Evolutionary conservation across 192 early-diverging fungal genomes (phyloP).

Genomic region (Coemansia sp.): DNA sequence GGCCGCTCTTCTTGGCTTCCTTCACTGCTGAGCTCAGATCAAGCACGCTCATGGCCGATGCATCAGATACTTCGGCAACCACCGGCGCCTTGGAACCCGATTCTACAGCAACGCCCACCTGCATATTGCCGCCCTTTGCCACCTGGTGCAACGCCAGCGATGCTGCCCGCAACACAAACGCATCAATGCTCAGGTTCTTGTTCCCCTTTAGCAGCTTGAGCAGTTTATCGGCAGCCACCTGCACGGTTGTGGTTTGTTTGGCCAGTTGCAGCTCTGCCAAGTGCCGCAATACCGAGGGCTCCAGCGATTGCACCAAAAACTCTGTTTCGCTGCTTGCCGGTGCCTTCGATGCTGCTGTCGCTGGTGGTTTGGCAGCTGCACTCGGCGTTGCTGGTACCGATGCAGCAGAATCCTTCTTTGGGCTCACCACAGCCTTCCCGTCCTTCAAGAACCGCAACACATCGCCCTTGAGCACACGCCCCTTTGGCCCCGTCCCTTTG

Average conservation of each 20-base stretch:
- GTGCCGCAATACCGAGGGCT: conserved; percentile 43
- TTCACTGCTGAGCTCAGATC: conserved; percentile 33
- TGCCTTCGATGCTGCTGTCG: conserved; percentile 3
- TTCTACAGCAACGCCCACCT: conserved; percentile 63
- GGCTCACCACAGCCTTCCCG: conserved; percentile 14
- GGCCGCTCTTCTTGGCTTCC: conserved; percentile 7
- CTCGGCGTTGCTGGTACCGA: not conserved
- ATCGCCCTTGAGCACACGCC: conserved; percentile 74
- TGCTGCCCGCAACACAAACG: conserved; percentile 37
- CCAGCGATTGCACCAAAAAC: conserved; percentile 46
- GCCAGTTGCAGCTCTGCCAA: conserved; percentile 39
- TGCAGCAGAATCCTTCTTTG: not conserved
- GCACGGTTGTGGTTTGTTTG: conserved; percentile 36
- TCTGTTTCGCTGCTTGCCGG: conserved; percentile 32
- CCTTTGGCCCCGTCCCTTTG: conserved; percentile 61
- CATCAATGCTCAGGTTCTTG: conserved; percentile 14
- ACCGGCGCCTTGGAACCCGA: conserved; percentile 26
- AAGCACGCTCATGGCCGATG: conserved; percentile 22
- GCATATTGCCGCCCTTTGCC: conserved; percentile 56
- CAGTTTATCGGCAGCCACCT: conserved; percentile 36
- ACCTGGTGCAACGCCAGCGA: conserved; percentile 44
- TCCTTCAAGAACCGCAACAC: conserved; percentile 61
- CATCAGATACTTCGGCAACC: conserved; percentile 29
- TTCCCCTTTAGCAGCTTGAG: conserved; percentile 22
- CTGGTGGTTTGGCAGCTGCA: not conserved